Evolutionary conservation across 805 yeast species (phyloP), one percentile per base, ranked within the genome.

Genomic region (Saccharomycopsis vini): DNA sequence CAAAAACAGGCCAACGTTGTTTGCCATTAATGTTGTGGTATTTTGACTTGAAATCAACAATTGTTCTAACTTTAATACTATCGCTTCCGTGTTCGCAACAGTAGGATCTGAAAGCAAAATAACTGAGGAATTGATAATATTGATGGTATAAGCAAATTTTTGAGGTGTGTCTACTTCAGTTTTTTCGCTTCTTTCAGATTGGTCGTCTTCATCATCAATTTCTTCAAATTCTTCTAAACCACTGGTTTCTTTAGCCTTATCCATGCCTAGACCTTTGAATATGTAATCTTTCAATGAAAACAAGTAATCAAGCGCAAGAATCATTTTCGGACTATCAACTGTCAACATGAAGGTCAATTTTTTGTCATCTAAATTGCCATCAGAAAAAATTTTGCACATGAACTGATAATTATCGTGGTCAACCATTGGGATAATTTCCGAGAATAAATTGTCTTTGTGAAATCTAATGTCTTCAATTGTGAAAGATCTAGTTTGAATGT

Each of bases 1-100:
- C 47, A 92, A 63, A 55, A 84, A 92, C 81, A 92, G 77, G 2
- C 97, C 97, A 42, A 88, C 75, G 47, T 82, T 85, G 50, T 79
- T 73, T 0, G 85, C 80, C 22, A 84, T 76, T 4, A 88, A 57
- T 0, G 90, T 72, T 0, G 73, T 61, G 3, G 81, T 75, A 45
- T 77, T 75, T 54, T 82, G 88, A 46, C 81, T 76, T 0, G 90
- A 72, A 3, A 85, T 57, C 36, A 81, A 63, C 2, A 88, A 61
- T 55, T 89, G 95, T 47, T 82, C 94, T 12, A 88, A 77, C 55
- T 85, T 84, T 64, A 92, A 81, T 2, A 90, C 96, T 48, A 90
- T 73, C 0, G 97, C 97, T 54, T 89, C 95, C 0, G 95, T 76
- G 48, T 78, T 71, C 2, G 62, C 57, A 5, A 70, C 66, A 1